Evolutionary conservation across 2,329 filamentous ascomycete genomes (phyloP).

Genomic region (Neopestalotiopsis clavispora): DNA sequence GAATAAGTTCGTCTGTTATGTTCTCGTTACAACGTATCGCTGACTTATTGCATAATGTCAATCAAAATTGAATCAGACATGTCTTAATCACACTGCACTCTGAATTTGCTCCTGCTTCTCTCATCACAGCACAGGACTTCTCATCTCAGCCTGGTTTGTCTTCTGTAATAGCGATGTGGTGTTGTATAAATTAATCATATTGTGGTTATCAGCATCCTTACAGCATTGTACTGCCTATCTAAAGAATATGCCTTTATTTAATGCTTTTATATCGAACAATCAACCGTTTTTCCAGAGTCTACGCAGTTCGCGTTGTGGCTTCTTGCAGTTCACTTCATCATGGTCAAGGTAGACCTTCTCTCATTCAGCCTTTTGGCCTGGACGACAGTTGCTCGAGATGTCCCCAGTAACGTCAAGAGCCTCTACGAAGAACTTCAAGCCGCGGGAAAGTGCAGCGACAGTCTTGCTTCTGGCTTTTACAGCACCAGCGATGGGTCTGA

Average conservation of each 20-base stretch:
- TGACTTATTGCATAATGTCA: neutral
- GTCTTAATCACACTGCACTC: neutral
- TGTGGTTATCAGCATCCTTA: neutral
- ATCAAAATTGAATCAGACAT: neutral
- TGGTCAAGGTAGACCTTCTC: neutral
- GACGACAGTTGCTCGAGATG: constrained; percentile 11
- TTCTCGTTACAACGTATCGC: neutral
- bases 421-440: constrained; percentile 38
- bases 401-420: constrained; percentile 31
- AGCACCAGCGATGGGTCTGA: constrained; percentile 20
- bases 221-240: neutral
- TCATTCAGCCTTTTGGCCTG: neutral
- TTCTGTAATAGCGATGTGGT: neutral
- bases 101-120: neutral
- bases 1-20: neutral
- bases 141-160: neutral
- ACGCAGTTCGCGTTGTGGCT: neutral
- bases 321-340: neutral
- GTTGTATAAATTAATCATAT: neutral
- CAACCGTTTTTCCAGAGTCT: neutral
- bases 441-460: constrained; percentile 33
- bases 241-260: neutral
- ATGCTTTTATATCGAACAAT: neutral
- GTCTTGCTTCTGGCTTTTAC: constrained; percentile 38
- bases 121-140: neutral